Evolutionary conservation across 176 grass and related monocot species (phyloP).

Genomic region (barley (Hordeum vulgare)): DNA sequence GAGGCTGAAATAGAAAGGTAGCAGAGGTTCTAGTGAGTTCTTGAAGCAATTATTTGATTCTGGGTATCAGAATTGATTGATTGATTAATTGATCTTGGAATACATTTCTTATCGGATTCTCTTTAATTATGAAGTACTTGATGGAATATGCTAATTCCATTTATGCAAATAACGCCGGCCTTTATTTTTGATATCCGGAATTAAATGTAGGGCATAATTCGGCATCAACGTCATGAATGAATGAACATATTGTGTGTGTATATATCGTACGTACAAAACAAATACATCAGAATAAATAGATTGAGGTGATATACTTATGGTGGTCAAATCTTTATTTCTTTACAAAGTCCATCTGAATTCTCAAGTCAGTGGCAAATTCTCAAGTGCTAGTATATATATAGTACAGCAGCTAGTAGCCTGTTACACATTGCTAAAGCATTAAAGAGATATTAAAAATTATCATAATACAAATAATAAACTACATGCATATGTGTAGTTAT

Average conservation of each 20-base stretch:
- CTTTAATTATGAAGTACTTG: background rate
- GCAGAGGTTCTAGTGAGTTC: background rate
- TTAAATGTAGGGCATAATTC: background rate
- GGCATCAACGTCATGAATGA: background rate
- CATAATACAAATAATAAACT: background rate
- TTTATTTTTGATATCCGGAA: background rate
- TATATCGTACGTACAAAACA: too few relatives aligned
- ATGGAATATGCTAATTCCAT: background rate
- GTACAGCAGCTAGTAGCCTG: background rate
- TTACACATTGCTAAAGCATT: background rate
- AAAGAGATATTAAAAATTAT: background rate
- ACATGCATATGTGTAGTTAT: background rate
- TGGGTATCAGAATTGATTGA: background rate
- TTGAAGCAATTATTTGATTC: conserved; percentile 3
- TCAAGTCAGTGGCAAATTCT: background rate
- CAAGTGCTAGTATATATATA: background rate
- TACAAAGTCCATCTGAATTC: background rate
- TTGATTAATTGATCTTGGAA: background rate
- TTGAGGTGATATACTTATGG: background rate
- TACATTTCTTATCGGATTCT: background rate
- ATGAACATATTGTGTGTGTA: background rate
- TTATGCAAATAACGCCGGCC: too few relatives aligned
- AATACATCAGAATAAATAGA: background rate
- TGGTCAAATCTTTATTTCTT: background rate
- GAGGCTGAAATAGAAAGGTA: background rate